Percentiles rank a stretch among this genome's conserved stretches.
phyloP scores from a whole-genome alignment of 495 filamentous ascomycete species.

The Penicillium flavigenum region DNA sequence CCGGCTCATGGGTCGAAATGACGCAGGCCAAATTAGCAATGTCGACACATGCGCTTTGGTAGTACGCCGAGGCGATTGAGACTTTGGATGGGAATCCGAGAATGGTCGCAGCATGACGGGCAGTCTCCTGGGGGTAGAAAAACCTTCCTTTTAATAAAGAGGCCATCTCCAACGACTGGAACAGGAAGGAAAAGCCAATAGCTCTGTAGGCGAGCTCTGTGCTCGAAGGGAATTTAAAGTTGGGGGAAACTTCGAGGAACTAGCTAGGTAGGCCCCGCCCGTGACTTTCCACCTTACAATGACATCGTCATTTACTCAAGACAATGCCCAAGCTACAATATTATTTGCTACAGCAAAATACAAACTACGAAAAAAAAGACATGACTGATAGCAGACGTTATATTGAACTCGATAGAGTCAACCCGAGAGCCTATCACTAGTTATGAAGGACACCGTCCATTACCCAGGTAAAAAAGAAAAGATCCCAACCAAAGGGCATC shows the following conservation, averaged over 20 bases:
- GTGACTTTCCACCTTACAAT: background rate
- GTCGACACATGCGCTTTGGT: constrained; percentile 22
- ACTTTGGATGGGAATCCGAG: constrained; percentile 26
- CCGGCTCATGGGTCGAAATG: constrained; percentile 25
- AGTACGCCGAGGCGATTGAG: constrained; percentile 19
- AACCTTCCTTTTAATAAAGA: constrained; percentile 5
- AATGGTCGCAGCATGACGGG: constrained; percentile 25
- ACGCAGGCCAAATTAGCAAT: constrained; percentile 21
- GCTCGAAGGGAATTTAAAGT: background rate
- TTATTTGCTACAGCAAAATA: too few relatives aligned
- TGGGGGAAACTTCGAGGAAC: background rate
- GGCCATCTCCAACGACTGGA: background rate
- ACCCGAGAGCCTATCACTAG: background rate
- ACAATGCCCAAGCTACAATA: too few relatives aligned
- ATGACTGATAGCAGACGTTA: background rate
- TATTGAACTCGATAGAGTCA: background rate
- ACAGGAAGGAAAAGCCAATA: too few relatives aligned
- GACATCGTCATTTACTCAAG: background rate
- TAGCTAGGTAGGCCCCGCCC: background rate
- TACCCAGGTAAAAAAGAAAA: background rate
- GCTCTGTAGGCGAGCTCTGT: too few relatives aligned
- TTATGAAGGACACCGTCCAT: background rate
- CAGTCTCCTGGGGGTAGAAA: constrained; percentile 16
- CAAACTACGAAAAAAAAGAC: background rate
- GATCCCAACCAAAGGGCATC: constrained; percentile 3